These are phyloP conservation scores for Balamuthia mandrillaris DNA, from an alignment of 208 protist species.

Conservation along the genomic window DNA sequence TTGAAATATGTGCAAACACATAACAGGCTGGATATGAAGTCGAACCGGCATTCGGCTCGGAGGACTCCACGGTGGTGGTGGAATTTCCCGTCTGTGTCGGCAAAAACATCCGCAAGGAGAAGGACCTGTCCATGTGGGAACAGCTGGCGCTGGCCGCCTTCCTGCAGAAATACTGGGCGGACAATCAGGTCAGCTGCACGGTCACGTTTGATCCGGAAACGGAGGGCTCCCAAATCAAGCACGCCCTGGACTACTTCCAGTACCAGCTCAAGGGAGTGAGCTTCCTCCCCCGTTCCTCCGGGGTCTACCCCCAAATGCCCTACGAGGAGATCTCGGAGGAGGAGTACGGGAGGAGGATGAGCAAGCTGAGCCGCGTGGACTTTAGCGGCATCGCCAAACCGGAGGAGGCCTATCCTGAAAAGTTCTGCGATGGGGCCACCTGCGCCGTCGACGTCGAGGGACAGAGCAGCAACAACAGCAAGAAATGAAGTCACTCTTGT, in stretches of 20 bases:
- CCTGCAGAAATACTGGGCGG: slow-evolving; percentile 75
- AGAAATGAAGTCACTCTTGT: too few species aligned
- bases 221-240: slow-evolving; percentile 64
- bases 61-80: slow-evolving; percentile 62
- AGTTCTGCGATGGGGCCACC: slow-evolving; percentile 57
- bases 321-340: slow-evolving; percentile 71
- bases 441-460: slow-evolving; percentile 25
- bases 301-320: slow-evolving; percentile 71
- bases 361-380: slow-evolving; percentile 32
- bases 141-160: slow-evolving; percentile 76
- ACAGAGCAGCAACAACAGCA: too few species aligned
- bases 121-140: slow-evolving; percentile 79
- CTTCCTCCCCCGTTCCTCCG: slow-evolving; percentile 32
- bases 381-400: not conserved
- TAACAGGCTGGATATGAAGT: slow-evolving; percentile 70
- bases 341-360: slow-evolving; percentile 38
- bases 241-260: slow-evolving; percentile 78
- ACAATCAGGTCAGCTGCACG: slow-evolving; percentile 78
- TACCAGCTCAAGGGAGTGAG: slow-evolving; percentile 79
- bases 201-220: slow-evolving; percentile 72
- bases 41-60: slow-evolving; percentile 55
- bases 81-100: slow-evolving; percentile 74
- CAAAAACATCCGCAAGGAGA: slow-evolving; percentile 55
- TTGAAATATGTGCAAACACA: too few species aligned
- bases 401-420: slow-evolving; percentile 53